Evolutionary conservation across 106 monocot species (phyloP), one percentile per base, ranked within the genome.

Genomic region (Platanthera zijinensis): DNA sequence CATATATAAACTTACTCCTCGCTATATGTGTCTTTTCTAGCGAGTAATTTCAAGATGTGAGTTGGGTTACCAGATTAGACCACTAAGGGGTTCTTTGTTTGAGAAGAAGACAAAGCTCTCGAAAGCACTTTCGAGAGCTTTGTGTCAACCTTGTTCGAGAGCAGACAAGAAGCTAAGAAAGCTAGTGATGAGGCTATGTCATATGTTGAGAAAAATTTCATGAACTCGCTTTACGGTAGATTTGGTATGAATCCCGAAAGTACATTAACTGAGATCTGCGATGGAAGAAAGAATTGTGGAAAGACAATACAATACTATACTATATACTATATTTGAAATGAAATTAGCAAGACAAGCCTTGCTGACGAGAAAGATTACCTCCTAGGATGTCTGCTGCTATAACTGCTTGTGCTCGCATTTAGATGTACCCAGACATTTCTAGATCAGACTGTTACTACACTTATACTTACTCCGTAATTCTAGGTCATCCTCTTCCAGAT

Each of bases 201-300:
- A 17, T 80, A 61, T 80, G 51, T 72, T 10, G 72, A 79, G 47
- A 72, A 79, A 51, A 79, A 59, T 22, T 57, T 72, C 57, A 73
- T 79, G 72, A 79, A 79, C 45, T 57, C 32, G 32, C 32, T 32
- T 32, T 32, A 32, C 32, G 32, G n/a, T n/a, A n/a, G n/a, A n/a
- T 32, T 32, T 30, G 4, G 15, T 78, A 51, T 78, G 32, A 32
- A 32, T 32, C 32, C 32, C 32, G 32, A 32, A 32, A 32, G 32
- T 32, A 32, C 32, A 32, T 11, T 73, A 59, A 79, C 8, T 48
- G 57, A 79, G 54, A 47, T 79, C 28, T 73, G 59, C 71, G 25
- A 73, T 79, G 4, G 32, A 32, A 32, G 32, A 32, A 32, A 32
- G 32, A 32, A 32, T 32, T 32, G 32, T 32, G 32, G 32, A 32